Percentiles rank a stretch among this genome's conserved stretches.
These are phyloP conservation scores for Oryza nivara DNA, from an alignment of 176 grass and related monocot species.

Conservation along the genomic window DNA sequence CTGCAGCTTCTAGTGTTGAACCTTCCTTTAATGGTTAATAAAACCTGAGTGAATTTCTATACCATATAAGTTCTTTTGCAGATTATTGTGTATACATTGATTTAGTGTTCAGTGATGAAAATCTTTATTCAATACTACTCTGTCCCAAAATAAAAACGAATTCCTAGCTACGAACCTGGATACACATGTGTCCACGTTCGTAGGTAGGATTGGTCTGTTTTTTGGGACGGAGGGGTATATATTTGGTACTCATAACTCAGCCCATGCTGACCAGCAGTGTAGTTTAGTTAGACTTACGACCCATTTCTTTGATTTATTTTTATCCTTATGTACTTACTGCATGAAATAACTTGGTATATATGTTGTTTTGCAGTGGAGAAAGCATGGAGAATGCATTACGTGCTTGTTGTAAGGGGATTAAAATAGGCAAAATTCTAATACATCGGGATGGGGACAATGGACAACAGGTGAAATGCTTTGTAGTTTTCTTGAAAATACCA, in stretches of 20 bases:
- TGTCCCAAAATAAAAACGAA: no score
- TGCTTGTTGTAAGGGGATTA: conserved; percentile 87
- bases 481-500: conserved; percentile 14
- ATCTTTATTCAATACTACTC: not conserved
- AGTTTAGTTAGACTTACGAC: not conserved
- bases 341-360: conserved; percentile 21
- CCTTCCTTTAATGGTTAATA: not conserved
- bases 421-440: conserved; percentile 92
- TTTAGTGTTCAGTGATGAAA: not conserved
- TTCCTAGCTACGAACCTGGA: no score
- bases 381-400: conserved; percentile 88
- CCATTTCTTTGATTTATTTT: not conserved
- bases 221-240: not conserved
- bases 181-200: no score
- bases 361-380: conserved; percentile 67
- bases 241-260: conserved; percentile 3
- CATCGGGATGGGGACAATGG: conserved; percentile 78
- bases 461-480: conserved; percentile 60
- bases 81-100: not conserved
- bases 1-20: not conserved
- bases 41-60: conserved; percentile 8
- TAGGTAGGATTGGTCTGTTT: no score
- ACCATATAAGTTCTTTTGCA: conserved; percentile 5
- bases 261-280: conserved; percentile 9
- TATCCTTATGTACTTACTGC: not conserved